A percentile compares a stretch with the other conserved stretches of the same genome.
These are phyloP conservation scores for Puya raimondii DNA, from an alignment of 176 grass and related monocot species.

Conservation along the genomic window DNA sequence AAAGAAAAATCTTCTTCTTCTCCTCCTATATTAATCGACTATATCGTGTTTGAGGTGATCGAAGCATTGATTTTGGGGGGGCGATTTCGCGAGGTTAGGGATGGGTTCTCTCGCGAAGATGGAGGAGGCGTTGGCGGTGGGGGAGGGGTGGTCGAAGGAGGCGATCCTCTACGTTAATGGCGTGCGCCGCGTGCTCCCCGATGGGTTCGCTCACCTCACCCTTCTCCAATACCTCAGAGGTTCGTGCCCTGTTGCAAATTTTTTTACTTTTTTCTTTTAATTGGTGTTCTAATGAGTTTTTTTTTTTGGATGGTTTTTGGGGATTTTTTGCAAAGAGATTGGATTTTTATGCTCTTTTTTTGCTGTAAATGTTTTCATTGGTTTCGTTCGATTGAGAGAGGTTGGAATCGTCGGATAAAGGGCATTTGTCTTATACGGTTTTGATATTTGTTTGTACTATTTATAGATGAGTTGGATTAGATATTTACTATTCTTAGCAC, in stretches of 20 bases:
- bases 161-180: constrained; percentile 85
- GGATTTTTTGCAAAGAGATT: background rate
- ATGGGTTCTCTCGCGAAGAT: constrained; percentile 61
- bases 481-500: too few species aligned
- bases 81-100: constrained; percentile 3
- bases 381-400: too few species aligned
- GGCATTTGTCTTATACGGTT: too few species aligned
- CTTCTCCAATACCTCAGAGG: constrained; percentile 94
- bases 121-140: constrained; percentile 31
- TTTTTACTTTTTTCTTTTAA: background rate
- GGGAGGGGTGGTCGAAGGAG: constrained; percentile 61
- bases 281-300: background rate
- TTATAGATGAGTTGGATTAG: too few species aligned
- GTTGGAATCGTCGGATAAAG: too few species aligned
- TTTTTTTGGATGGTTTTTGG: background rate
- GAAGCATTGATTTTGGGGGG: too few species aligned
- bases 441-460: too few species aligned
- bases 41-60: background rate
- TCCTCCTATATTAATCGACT: too few species aligned
- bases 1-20: too few species aligned
- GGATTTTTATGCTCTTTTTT: background rate
- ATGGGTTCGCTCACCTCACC: constrained; percentile 86
- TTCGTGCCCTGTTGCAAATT: background rate
- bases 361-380: too few species aligned
- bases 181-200: constrained; percentile 69